A percentile compares a stretch with the other conserved stretches of the same genome.
Evolutionary conservation across 305 asterid species (phyloP).

Genomic region (Rubia balearica): DNA sequence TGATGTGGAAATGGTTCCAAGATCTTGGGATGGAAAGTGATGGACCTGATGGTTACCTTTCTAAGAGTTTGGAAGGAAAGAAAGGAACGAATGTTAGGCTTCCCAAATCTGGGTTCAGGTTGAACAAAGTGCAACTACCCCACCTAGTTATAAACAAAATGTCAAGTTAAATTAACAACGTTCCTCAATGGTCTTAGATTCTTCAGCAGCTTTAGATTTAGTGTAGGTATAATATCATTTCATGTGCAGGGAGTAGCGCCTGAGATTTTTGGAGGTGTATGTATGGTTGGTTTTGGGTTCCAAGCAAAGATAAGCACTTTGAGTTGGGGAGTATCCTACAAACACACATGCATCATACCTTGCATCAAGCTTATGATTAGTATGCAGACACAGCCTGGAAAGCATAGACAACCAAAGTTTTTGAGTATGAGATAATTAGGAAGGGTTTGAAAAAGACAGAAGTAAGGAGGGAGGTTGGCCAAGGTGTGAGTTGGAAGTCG

Average conservation of each 20-base stretch:
- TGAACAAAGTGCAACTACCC: no score
- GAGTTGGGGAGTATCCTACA: background rate
- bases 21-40: slow-evolving; percentile 47
- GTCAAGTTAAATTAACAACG: no score
- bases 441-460: accelerated
- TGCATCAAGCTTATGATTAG: background rate
- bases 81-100: slow-evolving; percentile 77
- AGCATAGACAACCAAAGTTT: background rate
- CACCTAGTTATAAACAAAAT: no score
- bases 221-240: no score
- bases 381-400: background rate
- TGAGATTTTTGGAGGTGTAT: background rate
- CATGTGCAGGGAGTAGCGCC: no score
- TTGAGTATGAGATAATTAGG: background rate
- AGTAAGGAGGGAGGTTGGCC: background rate
- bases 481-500: background rate
- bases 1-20: slow-evolving; percentile 28
- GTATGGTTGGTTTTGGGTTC: background rate
- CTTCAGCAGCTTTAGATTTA: no score
- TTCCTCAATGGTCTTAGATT: no score
- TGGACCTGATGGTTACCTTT: slow-evolving; percentile 43
- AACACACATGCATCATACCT: background rate
- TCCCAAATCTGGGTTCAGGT: slow-evolving; percentile 18
- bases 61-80: slow-evolving; percentile 82
- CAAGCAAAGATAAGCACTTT: background rate